Base-by-base conservation (phyloP, 257 asterid genomes). In the Solanum dulcamara region DNA sequence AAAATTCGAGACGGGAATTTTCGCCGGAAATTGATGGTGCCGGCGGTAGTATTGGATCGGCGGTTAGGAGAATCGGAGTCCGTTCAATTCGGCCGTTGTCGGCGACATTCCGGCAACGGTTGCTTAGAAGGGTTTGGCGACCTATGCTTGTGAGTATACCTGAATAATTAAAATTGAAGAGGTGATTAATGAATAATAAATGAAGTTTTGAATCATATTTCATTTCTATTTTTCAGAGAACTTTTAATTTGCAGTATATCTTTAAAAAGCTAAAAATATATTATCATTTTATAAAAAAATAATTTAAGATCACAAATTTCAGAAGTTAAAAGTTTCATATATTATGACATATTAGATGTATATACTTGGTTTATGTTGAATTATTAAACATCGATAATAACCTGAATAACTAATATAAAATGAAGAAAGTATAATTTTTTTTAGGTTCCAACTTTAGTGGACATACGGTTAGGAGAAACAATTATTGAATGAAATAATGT, bases 61-160 rank as follows among this genome's bases (percentile, higher is more conserved):
- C 32, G 17, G 35, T 35, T 2, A 14, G 87, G 88, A 84, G 87
- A 86, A 79, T 83, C 22, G 88, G 87, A 26, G 33, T 15, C 79
- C 92, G 92, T 2, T 71, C 89, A 33, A 86, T 88, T 53, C 90
- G 94, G 85, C 93, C 95, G 75, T 87, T 90, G 57, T 84, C 94
- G 87, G 90, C 92, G 85, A 91, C 93, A 82, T 59, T 92, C 42
- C 88, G 95, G 74, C 96, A 91, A 60, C 93, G 92, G 87, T 81
- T 90, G 89, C 83, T 91, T 86, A 90, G 92, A 86, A 89, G 94
- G 53, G 92, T 92, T 67, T 93, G 96, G 96, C 89, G 96, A 38
- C 96, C 96, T 7, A 90, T 88, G 83, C 93, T 93, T 30, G 91
- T 86, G 80, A 89, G 89, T 81, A 91, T 93, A 83, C 92, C 96